Evolutionary conservation across 2,329 filamentous ascomycete genomes (phyloP).

Genomic region (Bisporella sp.): DNA sequence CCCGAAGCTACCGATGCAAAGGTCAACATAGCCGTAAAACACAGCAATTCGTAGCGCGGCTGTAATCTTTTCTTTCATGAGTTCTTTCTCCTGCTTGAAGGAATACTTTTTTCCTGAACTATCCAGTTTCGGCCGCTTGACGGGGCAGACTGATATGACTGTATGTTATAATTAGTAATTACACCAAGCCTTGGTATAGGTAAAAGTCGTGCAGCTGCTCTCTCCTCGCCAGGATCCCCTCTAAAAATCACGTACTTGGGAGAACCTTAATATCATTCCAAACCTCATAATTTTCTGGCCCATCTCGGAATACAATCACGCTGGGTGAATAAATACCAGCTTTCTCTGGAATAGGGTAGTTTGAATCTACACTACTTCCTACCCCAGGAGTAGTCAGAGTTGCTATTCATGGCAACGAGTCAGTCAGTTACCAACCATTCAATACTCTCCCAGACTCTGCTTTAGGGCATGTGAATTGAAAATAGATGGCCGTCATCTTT

Average conservation of each 20-base stretch:
- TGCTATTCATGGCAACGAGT: background rate
- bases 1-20: conserved; percentile 59
- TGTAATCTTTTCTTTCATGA: conserved; percentile 68
- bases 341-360: conserved; percentile 66
- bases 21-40: conserved; percentile 46
- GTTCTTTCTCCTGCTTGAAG: conserved; percentile 62
- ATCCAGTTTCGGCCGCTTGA: conserved; percentile 66
- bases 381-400: conserved; percentile 53
- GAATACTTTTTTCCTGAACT: conserved; percentile 62
- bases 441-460: no score
- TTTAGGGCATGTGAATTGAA: no score
- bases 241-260: background rate
- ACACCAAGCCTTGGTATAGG: no score
- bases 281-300: conserved; percentile 56
- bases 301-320: conserved; percentile 66
- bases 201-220: no score
- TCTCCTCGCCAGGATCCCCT: no score
- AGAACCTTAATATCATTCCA: conserved; percentile 40
- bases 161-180: conserved; percentile 29
- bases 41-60: conserved; percentile 64
- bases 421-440: no score
- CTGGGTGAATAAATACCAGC: conserved; percentile 64
- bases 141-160: conserved; percentile 67
- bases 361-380: conserved; percentile 35
- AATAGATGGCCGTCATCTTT: no score